Base-by-base conservation (phyloP, 2,329 filamentous ascomycete genomes). In the Cryphonectria nitschkei region DNA sequence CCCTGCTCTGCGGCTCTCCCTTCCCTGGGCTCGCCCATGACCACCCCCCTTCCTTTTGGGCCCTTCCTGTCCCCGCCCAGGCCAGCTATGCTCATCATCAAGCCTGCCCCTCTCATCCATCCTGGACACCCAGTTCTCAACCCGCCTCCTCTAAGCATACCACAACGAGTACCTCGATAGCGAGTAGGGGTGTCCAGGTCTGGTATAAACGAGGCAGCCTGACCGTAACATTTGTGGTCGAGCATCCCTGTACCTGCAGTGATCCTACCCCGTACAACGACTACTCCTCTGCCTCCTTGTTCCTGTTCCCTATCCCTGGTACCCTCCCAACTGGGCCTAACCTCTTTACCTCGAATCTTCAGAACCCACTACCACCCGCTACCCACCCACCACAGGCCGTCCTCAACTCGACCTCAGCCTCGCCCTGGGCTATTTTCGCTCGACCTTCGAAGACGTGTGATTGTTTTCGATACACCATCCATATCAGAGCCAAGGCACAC, bases 201-300 rank as follows among this genome's bases (percentile, higher is more conserved):
- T 11, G 26, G 26, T 29, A 16, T 50, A n/a, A 34, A 50, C 9
- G 63, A 26, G 41, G 29, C 63, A 22, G n/a, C n/a, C n/a, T 29
- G 29, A 11, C 50, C 29, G 63, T 32, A 65, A 65, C 63, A 50
- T 65, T 29, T 52, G n/a, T 52, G 22, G 41, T 34, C n/a, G 63
- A 32, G 63, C 63, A 65, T 50, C 26, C 41, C 63, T 65, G 63
- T 39, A 61, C 39, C 37, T 46, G 61, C 61, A 29, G 61, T 64
- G 58, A 2, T n/a, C 61, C 37, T 64, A 19, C 58, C 22, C 16
- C 58, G 29, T 19, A 37, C 56, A n/a, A 32, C 56, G 43, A 37
- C 60, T 32, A 22, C 61, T 61, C 5, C 58, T 14, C 58, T 63
- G 2, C 34, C 19, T 46, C 8, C 19, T n/a, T 37, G 19, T 61